phyloP scores from a whole-genome alignment of 371 early-diverging fungal genomes.

The Coemansia sp. region DNA sequence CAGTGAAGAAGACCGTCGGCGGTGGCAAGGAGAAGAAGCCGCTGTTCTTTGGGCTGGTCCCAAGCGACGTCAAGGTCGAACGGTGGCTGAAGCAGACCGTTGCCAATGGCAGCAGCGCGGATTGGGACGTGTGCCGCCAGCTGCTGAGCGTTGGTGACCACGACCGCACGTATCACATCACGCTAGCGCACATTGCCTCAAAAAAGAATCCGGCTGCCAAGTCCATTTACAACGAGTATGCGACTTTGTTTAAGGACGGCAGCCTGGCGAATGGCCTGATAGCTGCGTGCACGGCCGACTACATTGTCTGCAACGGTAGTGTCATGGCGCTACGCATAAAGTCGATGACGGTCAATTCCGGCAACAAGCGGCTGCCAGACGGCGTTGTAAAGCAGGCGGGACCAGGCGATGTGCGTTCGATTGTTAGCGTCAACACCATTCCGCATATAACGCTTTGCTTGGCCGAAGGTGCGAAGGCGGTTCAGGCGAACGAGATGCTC shows the following conservation, averaged over 20 bases:
- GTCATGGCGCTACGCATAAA: conserved; percentile 45
- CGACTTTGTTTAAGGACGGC: conserved; percentile 1
- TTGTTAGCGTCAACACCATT: conserved; percentile 11
- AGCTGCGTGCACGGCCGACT: conserved; percentile 40
- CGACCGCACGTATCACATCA: conserved; percentile 50
- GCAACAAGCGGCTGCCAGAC: neutral
- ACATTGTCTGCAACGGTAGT: conserved; percentile 41
- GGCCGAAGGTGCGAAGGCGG: conserved; percentile 25
- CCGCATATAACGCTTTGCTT: conserved; percentile 47
- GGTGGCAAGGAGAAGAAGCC: conserved; percentile 21
- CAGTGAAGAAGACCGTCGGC: conserved; percentile 36
- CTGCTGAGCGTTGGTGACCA: conserved; percentile 1
- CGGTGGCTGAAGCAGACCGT: conserved; percentile 40
- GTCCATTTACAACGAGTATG: conserved; percentile 32
- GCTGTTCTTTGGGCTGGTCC: conserved; percentile 49
- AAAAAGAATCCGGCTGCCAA: conserved; percentile 17
- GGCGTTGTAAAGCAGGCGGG: neutral
- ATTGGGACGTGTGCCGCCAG: conserved; percentile 10
- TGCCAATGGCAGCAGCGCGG: neutral
- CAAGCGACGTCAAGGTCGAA: conserved; percentile 31
- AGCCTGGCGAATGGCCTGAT: neutral
- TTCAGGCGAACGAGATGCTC: conserved; percentile 40
- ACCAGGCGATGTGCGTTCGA: neutral
- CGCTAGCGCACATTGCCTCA: conserved; percentile 49
- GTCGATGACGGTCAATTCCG: conserved; percentile 16